Evolutionary conservation across 2,329 filamentous ascomycete species (phyloP).

Genomic region (Penicillium verrucosum): DNA sequence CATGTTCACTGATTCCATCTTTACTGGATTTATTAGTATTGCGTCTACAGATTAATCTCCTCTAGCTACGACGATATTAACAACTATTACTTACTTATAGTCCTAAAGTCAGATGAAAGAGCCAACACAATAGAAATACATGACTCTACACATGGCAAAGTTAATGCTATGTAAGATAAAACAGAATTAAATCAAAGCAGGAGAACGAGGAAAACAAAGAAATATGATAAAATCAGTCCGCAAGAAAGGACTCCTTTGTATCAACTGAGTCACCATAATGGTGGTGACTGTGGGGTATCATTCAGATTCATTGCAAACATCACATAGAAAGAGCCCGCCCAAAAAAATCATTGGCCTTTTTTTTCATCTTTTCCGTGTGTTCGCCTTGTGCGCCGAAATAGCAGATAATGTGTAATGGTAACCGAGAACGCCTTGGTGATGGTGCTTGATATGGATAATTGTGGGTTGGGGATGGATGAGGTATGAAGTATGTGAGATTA

Average conservation of each 20-base stretch:
- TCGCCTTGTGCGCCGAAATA: slow-evolving; percentile 18
- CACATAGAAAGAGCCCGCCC: slow-evolving; percentile 2
- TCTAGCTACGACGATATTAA: neutral
- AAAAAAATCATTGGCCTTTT: slow-evolving; percentile 3
- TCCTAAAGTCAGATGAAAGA: neutral
- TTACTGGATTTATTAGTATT: neutral
- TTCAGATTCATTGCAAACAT: slow-evolving; percentile 20
- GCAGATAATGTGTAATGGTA: neutral
- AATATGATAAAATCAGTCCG: neutral
- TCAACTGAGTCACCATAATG: slow-evolving; percentile 5
- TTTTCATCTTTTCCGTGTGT: slow-evolving; percentile 5
- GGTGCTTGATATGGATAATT: neutral
- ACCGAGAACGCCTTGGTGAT: slow-evolving; percentile 4
- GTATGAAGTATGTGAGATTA: slow-evolving; percentile 1
- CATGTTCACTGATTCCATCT: no score
- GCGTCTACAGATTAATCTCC: neutral
- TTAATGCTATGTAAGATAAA: neutral
- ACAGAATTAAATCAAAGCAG: neutral
- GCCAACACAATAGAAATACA: neutral
- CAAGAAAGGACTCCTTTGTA: neutral
- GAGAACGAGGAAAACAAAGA: neutral
- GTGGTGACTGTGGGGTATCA: slow-evolving; percentile 22
- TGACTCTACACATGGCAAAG: neutral
- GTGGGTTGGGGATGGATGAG: neutral
- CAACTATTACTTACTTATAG: neutral